A percentile compares a stretch with the other conserved stretches of the same genome.
These are phyloP conservation scores for Crithidia fasciculata DNA, from an alignment of 208 protist genomes.

Conservation along the genomic window DNA sequence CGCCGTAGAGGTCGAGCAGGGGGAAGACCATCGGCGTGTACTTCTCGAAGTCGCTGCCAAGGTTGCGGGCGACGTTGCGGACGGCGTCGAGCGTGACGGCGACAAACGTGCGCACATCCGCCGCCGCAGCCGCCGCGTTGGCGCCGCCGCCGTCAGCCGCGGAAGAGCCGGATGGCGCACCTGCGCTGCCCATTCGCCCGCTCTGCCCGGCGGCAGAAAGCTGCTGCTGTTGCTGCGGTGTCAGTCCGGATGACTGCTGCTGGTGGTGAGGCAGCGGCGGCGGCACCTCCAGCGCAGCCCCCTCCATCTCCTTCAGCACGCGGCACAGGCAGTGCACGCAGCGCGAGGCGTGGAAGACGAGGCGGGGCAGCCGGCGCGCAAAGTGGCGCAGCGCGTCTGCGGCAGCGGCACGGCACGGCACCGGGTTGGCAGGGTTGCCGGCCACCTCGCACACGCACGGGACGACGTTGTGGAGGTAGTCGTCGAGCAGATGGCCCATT, in stretches of 20 bases:
- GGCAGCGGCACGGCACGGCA: conserved; percentile 60
- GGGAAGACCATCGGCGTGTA: conserved; percentile 78
- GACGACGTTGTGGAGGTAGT: conserved; percentile 81
- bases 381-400: conserved; percentile 76
- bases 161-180: background rate
- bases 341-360: conserved; percentile 78
- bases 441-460: conserved; percentile 85
- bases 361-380: conserved; percentile 58
- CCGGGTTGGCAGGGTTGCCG: conserved; percentile 53
- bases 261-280: background rate
- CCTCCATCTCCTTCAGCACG: conserved; percentile 72
- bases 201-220: background rate
- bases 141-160: background rate
- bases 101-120: conserved; percentile 54
- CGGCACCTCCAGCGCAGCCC: conserved; percentile 16
- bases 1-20: conserved; percentile 66
- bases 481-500: conserved; percentile 77
- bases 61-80: conserved; percentile 68
- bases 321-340: conserved; percentile 84
- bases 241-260: background rate
- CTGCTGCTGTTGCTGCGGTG: background rate
- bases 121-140: background rate
- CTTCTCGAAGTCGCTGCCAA: conserved; percentile 85
- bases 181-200: conserved; percentile 3
- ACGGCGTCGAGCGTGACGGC: conserved; percentile 66